These are phyloP conservation scores for Chlorella ohadii DNA, from an alignment of 139 green algal species.

Conservation along the genomic window DNA sequence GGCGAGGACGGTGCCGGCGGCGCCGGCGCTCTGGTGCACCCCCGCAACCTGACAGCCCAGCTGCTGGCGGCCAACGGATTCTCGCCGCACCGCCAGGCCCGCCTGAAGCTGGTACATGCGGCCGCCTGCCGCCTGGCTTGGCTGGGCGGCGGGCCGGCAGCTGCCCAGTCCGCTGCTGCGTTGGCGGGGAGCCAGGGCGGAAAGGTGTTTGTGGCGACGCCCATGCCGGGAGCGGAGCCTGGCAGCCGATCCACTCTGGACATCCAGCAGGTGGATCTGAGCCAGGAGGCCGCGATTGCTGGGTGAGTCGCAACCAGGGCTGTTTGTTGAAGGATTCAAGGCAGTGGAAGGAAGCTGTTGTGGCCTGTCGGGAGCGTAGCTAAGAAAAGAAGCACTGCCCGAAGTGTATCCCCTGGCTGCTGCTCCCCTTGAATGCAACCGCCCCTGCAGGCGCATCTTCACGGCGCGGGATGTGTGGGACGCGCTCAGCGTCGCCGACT, in stretches of 20 bases:
- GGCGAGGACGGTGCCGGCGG: neutral
- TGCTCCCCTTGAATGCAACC: neutral
- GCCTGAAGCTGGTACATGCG: neutral
- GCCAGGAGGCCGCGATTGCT: neutral
- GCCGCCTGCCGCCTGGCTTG: neutral
- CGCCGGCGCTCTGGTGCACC: neutral
- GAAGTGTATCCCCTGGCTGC: neutral
- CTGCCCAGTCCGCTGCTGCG: neutral
- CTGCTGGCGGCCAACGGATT: neutral
- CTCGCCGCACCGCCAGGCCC: neutral
- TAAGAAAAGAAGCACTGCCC: too few species aligned
- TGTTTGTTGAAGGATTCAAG: too few species aligned
- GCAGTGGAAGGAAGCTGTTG: too few species aligned
- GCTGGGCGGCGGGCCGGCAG: neutral
- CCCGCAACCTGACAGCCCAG: neutral
- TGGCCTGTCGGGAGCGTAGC: too few species aligned
- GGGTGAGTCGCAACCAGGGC: neutral
- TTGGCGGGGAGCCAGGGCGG: neutral
- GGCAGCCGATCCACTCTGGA: neutral
- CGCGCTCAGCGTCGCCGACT: constrained; percentile 6
- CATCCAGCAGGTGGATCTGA: neutral
- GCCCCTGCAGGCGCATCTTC: neutral
- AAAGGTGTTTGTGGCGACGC: neutral
- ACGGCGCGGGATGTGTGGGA: neutral
- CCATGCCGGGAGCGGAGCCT: neutral